Percentiles rank a stretch among this genome's conserved stretches.
Conservation (phyloP, 345 rosid species). For the Diplotaxis tenuifolia region DNA sequence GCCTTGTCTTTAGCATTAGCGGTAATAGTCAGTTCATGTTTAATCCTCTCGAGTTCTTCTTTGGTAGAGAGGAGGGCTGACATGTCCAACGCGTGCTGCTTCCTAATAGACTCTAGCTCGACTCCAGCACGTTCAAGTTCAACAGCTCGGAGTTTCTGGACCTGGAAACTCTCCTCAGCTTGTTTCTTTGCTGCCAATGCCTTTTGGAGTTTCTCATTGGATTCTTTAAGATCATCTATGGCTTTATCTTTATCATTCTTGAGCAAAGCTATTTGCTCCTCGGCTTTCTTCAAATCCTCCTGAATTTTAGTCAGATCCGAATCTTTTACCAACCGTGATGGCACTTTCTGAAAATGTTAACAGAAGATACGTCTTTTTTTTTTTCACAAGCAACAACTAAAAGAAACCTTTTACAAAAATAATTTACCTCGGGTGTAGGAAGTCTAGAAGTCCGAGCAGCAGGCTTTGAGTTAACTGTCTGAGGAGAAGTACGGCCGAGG, state of each 20-base stretch:
- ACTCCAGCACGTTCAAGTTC: conserved; percentile 69
- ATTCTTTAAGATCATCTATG: conserved; percentile 67
- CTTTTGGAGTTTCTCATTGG: conserved; percentile 72
- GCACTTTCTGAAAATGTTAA: conserved; percentile 50
- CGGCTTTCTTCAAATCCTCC: conserved; percentile 85
- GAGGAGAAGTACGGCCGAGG: conserved; percentile 57
- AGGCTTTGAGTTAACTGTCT: conserved; percentile 63
- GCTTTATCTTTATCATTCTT: conserved; percentile 78
- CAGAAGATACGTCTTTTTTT: not conserved
- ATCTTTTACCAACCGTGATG: conserved; percentile 52
- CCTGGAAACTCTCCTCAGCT: conserved; percentile 77
- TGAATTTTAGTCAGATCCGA: conserved; percentile 57
- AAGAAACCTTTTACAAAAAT: no score
- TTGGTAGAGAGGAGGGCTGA: conserved; percentile 71
- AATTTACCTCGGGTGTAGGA: conserved; percentile 65
- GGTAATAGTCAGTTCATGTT: conserved; percentile 72
- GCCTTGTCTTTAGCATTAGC: conserved; percentile 86
- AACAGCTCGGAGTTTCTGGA: conserved; percentile 82
- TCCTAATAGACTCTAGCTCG: conserved; percentile 71
- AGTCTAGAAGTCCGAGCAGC: conserved; percentile 48
- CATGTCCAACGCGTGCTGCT: conserved; percentile 82
- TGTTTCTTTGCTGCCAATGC: conserved; percentile 85
- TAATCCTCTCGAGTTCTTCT: conserved; percentile 69
- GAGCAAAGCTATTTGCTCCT: conserved; percentile 58
- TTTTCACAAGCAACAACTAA: not conserved